A percentile compares a stretch with the other conserved stretches of the same genome.
Evolutionary conservation across 208 protist genomes (phyloP).

Genomic region (Leishmania amazonensis): DNA sequence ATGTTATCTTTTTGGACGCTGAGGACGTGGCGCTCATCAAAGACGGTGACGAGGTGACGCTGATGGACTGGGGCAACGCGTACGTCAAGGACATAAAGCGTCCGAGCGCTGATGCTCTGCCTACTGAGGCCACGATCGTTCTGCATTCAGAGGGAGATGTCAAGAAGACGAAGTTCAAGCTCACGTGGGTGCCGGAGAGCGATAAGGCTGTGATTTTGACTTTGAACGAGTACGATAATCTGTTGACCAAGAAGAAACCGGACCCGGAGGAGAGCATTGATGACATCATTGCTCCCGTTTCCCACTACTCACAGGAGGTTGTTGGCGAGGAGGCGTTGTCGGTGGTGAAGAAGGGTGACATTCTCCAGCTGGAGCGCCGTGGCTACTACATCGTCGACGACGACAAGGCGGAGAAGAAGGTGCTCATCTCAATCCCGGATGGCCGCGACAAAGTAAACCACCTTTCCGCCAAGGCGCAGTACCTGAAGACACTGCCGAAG

Average conservation of each 20-base stretch:
- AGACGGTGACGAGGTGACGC: slow-evolving; percentile 96
- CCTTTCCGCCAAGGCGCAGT: slow-evolving; percentile 89
- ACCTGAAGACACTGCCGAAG: slow-evolving; percentile 78
- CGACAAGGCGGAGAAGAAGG: slow-evolving; percentile 45
- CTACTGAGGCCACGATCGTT: slow-evolving; percentile 70
- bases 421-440: slow-evolving; percentile 87
- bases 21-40: slow-evolving; percentile 93
- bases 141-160: slow-evolving; percentile 95
- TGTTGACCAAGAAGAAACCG: slow-evolving; percentile 97
- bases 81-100: slow-evolving; percentile 83
- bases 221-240: slow-evolving; percentile 95
- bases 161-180: slow-evolving; percentile 98
- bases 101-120: slow-evolving; percentile 35
- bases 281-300: slow-evolving; percentile 92
- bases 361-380: slow-evolving; percentile 97
- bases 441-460: slow-evolving; percentile 92
- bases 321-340: slow-evolving; percentile 91
- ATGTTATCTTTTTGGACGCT: slow-evolving; percentile 92
- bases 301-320: slow-evolving; percentile 68
- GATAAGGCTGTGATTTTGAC: slow-evolving; percentile 67
- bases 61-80: slow-evolving; percentile 99
- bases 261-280: slow-evolving; percentile 95
- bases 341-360: slow-evolving; percentile 90
- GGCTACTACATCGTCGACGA: slow-evolving; percentile 98
- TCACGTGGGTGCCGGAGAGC: slow-evolving; percentile 96